phyloP scores from a whole-genome alignment of 768 basidiomycete genomes.

The Mycena polygramma region DNA sequence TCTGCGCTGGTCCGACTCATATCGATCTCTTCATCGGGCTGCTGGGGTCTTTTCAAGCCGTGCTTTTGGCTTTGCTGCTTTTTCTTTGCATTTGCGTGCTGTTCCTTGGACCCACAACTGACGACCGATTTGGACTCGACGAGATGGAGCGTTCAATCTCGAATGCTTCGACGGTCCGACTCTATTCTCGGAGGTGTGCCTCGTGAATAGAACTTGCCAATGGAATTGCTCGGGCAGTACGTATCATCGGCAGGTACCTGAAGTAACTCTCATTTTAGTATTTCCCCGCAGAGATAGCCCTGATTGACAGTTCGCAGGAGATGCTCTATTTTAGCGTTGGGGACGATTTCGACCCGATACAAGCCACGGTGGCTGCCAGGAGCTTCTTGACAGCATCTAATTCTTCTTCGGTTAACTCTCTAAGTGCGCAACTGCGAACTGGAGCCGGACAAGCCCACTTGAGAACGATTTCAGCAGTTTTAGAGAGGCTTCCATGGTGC shows the following conservation, averaged over 20 bases:
- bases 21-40: too few relatives aligned
- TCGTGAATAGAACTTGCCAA: too few relatives aligned
- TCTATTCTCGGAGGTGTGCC: background rate
- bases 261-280: background rate
- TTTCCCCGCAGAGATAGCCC: background rate
- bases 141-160: too few relatives aligned
- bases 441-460: background rate
- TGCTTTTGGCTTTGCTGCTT: background rate
- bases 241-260: background rate
- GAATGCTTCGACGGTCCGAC: too few relatives aligned
- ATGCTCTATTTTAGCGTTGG: background rate
- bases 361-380: too few relatives aligned
- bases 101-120: too few relatives aligned
- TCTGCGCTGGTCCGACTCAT: too few relatives aligned
- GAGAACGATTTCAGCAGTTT: background rate
- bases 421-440: background rate
- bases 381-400: background rate
- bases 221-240: background rate
- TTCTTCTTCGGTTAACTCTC: background rate
- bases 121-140: too few relatives aligned
- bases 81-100: too few relatives aligned
- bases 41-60: too few relatives aligned
- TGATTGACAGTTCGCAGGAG: conserved; percentile 2
- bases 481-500: background rate
- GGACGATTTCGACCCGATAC: conserved; percentile 6